phyloP scores from a whole-genome alignment of 495 filamentous ascomycete genomes.

The Penicillium paxilli region DNA sequence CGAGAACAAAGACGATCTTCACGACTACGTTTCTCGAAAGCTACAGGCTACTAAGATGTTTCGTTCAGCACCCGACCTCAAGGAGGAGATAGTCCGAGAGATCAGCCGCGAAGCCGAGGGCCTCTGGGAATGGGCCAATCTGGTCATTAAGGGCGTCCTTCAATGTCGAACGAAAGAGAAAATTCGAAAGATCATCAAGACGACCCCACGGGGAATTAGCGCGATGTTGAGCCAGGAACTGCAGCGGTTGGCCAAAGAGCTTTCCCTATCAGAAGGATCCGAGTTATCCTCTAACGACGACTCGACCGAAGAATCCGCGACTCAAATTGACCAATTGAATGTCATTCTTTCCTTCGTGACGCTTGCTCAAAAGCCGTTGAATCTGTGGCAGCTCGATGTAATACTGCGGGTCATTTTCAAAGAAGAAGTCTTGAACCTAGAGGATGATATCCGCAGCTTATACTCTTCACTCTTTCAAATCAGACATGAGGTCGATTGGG shows the following conservation, averaged over 20 bases:
- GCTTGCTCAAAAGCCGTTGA: constrained; percentile 8
- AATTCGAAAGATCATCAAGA: constrained; percentile 9
- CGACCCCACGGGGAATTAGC: constrained; percentile 9
- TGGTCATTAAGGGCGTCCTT: constrained; percentile 12
- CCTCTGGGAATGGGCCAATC: constrained; percentile 24
- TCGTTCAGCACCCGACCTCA: constrained; percentile 2
- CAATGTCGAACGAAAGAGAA: constrained; percentile 16
- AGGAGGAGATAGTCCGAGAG: constrained; percentile 4
- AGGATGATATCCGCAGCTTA: constrained; percentile 3
- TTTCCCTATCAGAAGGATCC: constrained; percentile 5
- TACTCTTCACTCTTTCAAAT: not conserved
- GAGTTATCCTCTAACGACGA: not conserved
- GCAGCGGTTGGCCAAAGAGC: constrained; percentile 8
- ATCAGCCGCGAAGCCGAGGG: constrained; percentile 12
- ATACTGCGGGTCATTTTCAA: constrained; percentile 2
- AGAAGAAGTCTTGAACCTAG: not conserved
- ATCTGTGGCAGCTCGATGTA: not conserved
- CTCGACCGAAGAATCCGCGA: not conserved
- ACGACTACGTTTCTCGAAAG: constrained; percentile 4
- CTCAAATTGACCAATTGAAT: constrained; percentile 8
- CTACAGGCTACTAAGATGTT: constrained; percentile 9
- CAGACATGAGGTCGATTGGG: not conserved
- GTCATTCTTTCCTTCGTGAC: constrained; percentile 12
- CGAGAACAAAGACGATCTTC: constrained; percentile 13
- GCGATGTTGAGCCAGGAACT: constrained; percentile 13